A percentile compares a stretch with the other conserved stretches of the same genome.
These are phyloP conservation scores for Cinchona pubescens DNA, from an alignment of 257 asterid genomes.

Conservation along the genomic window DNA sequence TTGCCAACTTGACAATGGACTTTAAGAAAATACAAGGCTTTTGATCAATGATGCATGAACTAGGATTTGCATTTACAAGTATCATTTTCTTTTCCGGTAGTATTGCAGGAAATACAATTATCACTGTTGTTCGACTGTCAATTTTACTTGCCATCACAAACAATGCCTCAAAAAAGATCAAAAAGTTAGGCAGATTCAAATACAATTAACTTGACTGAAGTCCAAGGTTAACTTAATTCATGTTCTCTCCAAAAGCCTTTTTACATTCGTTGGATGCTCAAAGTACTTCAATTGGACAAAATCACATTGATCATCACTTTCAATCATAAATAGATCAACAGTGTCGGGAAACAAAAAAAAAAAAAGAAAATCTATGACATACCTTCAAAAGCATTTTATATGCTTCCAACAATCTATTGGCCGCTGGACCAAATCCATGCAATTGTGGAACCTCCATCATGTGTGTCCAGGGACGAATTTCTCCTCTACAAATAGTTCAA, in stretches of 20 bases:
- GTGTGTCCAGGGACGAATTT: constrained; percentile 99
- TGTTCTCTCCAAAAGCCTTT: not conserved
- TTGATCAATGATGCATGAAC: not conserved
- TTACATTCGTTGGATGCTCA: not conserved
- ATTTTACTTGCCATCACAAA: not conserved
- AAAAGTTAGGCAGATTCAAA: not conserved
- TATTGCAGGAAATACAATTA: no score
- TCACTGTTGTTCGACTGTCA: not conserved
- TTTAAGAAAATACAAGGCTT: not conserved
- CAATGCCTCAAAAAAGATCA: not conserved
- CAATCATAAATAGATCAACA: no score
- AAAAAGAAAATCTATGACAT: constrained; percentile 19
- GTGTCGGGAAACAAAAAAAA: not conserved
- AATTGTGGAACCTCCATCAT: constrained; percentile 99
- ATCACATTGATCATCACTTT: not conserved
- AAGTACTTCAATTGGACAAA: not conserved
- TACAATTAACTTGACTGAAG: no score
- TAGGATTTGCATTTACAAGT: not conserved
- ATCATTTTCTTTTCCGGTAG: not conserved
- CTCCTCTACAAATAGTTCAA: constrained; percentile 47
- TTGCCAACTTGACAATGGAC: not conserved
- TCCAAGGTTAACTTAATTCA: no score
- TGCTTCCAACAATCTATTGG: constrained; percentile 90
- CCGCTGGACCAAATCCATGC: constrained; percentile 99
- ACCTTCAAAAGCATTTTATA: constrained; percentile 98